phyloP scores from a whole-genome alignment of 345 rosid species.

The Erodium maritimum region DNA sequence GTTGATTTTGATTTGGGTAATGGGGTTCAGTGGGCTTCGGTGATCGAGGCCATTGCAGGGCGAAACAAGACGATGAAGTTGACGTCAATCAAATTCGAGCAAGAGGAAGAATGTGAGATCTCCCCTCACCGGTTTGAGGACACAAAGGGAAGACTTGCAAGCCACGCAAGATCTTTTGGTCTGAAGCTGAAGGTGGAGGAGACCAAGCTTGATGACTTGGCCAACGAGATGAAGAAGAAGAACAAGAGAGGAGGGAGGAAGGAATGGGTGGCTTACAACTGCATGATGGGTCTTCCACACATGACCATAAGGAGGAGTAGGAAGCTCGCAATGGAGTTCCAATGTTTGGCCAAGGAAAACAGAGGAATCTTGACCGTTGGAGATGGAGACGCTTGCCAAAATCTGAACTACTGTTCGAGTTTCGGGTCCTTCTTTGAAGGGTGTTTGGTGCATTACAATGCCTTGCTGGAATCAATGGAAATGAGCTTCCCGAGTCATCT shows the following conservation, averaged over 20 bases:
- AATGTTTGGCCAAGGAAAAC: background rate
- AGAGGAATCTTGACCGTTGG: background rate
- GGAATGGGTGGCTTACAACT: slow-evolving; percentile 11
- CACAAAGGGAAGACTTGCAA: slow-evolving; percentile 16
- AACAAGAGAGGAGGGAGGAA: background rate
- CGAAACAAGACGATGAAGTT: slow-evolving; percentile 15
- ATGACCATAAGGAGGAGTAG: slow-evolving; percentile 5
- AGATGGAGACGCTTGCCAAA: background rate
- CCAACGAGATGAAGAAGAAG: background rate
- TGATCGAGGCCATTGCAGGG: slow-evolving; percentile 27
- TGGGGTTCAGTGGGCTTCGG: slow-evolving; percentile 41
- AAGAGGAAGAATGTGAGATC: slow-evolving; percentile 10
- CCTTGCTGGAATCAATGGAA: slow-evolving; percentile 4
- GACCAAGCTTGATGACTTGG: slow-evolving; percentile 2
- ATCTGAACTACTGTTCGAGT: background rate
- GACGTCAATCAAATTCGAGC: slow-evolving; percentile 22
- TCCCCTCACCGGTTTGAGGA: slow-evolving; percentile 17
- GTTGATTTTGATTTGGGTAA: slow-evolving; percentile 42
- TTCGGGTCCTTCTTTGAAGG: slow-evolving; percentile 2
- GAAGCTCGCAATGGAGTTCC: background rate
- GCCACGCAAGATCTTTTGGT: slow-evolving; percentile 18
- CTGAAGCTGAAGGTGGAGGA: slow-evolving; percentile 21
- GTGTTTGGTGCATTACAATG: slow-evolving; percentile 6
- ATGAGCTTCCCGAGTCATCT: slow-evolving; percentile 1
- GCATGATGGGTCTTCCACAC: slow-evolving; percentile 6